A percentile compares a stretch with the other conserved stretches of the same genome.
Evolutionary conservation across 1,284 basidiomycete genomes (phyloP).

Genomic region (Paramarasmius palmivorus): DNA sequence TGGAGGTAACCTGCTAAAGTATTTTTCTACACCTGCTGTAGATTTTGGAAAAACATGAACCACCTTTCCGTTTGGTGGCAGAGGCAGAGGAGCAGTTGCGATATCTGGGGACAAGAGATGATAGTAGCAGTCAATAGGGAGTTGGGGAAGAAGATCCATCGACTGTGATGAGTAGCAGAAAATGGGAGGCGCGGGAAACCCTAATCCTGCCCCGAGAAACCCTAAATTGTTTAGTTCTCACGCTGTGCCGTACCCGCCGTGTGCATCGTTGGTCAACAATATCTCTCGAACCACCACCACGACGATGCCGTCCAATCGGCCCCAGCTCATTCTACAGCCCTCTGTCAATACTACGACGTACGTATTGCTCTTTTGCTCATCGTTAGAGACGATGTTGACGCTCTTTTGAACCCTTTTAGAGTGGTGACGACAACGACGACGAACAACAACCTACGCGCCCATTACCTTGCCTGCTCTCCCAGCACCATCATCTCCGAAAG

Average conservation of each 20-base stretch:
- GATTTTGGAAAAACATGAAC: not conserved
- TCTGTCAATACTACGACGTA: slow-evolving; percentile 80
- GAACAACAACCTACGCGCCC: slow-evolving; percentile 82
- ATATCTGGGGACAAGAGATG: not conserved
- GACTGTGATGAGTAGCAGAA: too few relatives aligned
- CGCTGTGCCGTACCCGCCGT: too few relatives aligned
- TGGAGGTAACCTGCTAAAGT: not conserved
- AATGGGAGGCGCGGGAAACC: too few relatives aligned
- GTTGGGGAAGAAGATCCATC: not conserved
- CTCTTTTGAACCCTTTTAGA: slow-evolving; percentile 38
- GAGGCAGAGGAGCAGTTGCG: not conserved
- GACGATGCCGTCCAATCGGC: slow-evolving; percentile 35
- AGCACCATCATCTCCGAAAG: slow-evolving; percentile 67
- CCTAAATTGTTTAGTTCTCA: too few relatives aligned
- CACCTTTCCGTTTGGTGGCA: not conserved
- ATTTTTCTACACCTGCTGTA: not conserved
- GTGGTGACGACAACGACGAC: slow-evolving; percentile 81
- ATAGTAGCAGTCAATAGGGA: not conserved
- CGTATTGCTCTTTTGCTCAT: slow-evolving; percentile 24
- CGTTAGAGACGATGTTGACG: slow-evolving; percentile 7
- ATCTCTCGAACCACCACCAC: not conserved
- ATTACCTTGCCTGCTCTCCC: slow-evolving; percentile 74
- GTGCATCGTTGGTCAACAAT: too few relatives aligned
- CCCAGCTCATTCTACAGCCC: slow-evolving; percentile 67
- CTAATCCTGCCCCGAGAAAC: too few relatives aligned